Conservation (phyloP, 768 basidiomycete genomes). For the Lanmaoa pseudosensibilis region DNA sequence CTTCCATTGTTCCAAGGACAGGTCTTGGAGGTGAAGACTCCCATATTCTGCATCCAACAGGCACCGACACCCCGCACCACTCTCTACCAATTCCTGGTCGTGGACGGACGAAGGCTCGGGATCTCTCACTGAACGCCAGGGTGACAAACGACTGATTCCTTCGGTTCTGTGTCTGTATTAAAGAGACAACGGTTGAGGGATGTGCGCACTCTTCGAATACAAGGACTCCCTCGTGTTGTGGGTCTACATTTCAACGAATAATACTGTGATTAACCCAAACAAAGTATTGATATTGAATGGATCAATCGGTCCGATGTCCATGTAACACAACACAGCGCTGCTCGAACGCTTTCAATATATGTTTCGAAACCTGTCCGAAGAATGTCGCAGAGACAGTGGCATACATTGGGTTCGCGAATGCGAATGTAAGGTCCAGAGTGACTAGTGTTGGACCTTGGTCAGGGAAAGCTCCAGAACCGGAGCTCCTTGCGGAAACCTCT, state of each 20-base stretch:
- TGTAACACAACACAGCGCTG: conserved; percentile 75
- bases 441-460: conserved; percentile 67
- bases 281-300: not conserved
- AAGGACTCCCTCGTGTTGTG: not conserved
- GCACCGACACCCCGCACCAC: not conserved
- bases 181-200: not conserved
- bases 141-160: not conserved
- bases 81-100: not conserved
- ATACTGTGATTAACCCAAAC: not conserved
- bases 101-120: not conserved
- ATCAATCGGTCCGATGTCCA: conserved; percentile 41
- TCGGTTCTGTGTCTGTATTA: not conserved
- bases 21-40: not conserved
- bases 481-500: not conserved
- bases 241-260: not conserved
- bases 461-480: not conserved
- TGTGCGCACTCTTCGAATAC: not conserved
- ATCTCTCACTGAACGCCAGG: not conserved
- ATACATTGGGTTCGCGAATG: conserved; percentile 85
- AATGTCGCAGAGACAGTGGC: conserved; percentile 81
- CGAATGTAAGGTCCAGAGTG: conserved; percentile 79
- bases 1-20: not conserved
- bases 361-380: conserved; percentile 80
- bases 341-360: conserved; percentile 95
- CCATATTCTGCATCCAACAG: no score